Evolutionary conservation across 768 basidiomycete genomes (phyloP).

Genomic region (Russula sp.): DNA sequence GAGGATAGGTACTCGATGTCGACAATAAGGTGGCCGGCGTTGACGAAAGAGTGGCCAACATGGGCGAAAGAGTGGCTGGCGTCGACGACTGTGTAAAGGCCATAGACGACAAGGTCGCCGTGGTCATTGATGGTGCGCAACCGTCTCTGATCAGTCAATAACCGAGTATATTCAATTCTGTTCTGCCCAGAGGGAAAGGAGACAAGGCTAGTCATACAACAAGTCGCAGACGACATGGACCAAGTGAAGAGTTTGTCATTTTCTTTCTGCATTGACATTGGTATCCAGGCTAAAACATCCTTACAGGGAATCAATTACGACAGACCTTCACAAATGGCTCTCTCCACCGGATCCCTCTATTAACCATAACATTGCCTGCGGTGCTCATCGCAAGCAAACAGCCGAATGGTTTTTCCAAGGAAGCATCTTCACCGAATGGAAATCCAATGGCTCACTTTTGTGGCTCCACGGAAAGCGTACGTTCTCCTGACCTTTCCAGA

Average conservation of each 20-base stretch:
- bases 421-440: background rate
- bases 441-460: background rate
- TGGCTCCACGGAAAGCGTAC: conserved; percentile 4
- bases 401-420: background rate
- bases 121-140: background rate
- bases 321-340: background rate
- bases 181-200: background rate
- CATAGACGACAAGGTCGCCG: background rate
- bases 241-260: background rate
- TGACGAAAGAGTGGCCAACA: too few species aligned
- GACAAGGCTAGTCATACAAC: background rate
- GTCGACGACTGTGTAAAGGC: background rate
- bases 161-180: background rate
- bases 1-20: too few species aligned
- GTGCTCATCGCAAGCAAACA: background rate
- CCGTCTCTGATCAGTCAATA: too few species aligned
- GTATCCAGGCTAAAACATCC: background rate
- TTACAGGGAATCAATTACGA: background rate
- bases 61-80: too few species aligned
- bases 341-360: background rate
- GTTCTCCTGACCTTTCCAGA: background rate
- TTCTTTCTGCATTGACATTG: too few species aligned
- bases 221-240: background rate
- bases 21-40: too few species aligned
- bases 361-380: background rate